Evolutionary conservation across 176 grass and related monocot genomes (phyloP).

Genomic region (Chloris gayana): DNA sequence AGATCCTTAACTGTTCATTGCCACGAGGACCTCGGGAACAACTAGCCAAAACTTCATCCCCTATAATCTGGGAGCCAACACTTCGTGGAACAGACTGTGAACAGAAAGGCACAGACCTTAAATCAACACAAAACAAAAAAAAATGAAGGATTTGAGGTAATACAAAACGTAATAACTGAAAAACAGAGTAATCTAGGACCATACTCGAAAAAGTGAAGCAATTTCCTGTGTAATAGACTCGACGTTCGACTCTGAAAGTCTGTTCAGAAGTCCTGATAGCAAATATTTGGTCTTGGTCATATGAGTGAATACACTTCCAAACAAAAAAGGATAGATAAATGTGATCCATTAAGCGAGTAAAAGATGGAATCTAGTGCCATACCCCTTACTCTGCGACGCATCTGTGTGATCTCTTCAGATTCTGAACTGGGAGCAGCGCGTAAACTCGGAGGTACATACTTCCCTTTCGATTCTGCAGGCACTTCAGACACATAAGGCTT

Average conservation of each 20-base stretch:
- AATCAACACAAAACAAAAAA: slow-evolving; percentile 28
- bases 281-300: slow-evolving; percentile 26
- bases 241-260: slow-evolving; percentile 79
- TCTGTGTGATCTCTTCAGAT: slow-evolving; percentile 71
- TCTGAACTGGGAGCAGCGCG: slow-evolving; percentile 54
- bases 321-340: slow-evolving; percentile 26
- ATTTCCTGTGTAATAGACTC: slow-evolving; percentile 91
- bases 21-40: slow-evolving; percentile 77
- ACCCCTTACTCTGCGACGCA: slow-evolving; percentile 75
- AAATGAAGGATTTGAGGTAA: slow-evolving; percentile 16
- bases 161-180: slow-evolving; percentile 18
- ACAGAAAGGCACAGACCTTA: too few species aligned
- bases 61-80: slow-evolving; percentile 71
- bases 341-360: not conserved
- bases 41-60: slow-evolving; percentile 75
- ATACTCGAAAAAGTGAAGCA: slow-evolving; percentile 69
- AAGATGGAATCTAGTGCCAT: not conserved
- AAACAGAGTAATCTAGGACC: not conserved
- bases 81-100: slow-evolving; percentile 67
- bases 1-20: slow-evolving; percentile 71
- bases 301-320: slow-evolving; percentile 14
- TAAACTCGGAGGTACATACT: slow-evolving; percentile 73
- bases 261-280: slow-evolving; percentile 74
- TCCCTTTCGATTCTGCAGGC: slow-evolving; percentile 41
- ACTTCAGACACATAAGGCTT: slow-evolving; percentile 34